Evolutionary conservation across 257 asterid genomes (phyloP), one percentile per base, ranked within the genome.

Genomic region (Penstemon barbatus): DNA sequence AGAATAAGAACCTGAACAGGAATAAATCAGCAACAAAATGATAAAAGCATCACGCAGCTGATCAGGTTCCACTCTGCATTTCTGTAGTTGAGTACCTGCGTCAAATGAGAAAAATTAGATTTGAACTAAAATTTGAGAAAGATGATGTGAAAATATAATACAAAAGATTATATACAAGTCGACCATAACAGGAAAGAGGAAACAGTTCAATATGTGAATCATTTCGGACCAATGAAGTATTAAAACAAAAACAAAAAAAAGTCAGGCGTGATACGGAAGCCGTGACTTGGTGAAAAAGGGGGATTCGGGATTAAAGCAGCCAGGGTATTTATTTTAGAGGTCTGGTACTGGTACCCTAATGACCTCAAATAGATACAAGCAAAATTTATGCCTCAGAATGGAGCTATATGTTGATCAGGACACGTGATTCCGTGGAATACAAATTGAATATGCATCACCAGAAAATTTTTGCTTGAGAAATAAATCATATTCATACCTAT

Each of bases 401-500:
- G 13, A 40, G 43, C 41, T 44, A 33, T 59, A 8, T 4, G 13
- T 48, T 41, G 41, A 10, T 63, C 4, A 11, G 33, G 33, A 25
- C 33, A 25, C 2, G 33, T 10, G 25, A 10, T 38, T 53, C 41
- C 25, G 7, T 18, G 13, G 53, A 36, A 38, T 56, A 57, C 48
- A 61, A 36, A 25, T 46, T 1, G 57, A 36, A 8, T 57, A 62
- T 48, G 60, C 52, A 48, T 54, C 49, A 69, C 1, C 39, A 44
- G 38, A 41, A 61, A 33, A 18, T 19, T 12, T 8, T 50, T 4
- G 36, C 38, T 15, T 15, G 33, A 19, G 49, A 66, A 58, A 46
- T n/a, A 58, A 36, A 71, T 49, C 55, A 71, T 43, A 38, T 15
- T 4, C 52, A 13, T 81, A 87, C 91, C 93, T 64, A 58, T 74